Evolutionary conservation across 371 early-diverging fungal species (phyloP).

Genomic region (Sporodiniella umbellata): DNA sequence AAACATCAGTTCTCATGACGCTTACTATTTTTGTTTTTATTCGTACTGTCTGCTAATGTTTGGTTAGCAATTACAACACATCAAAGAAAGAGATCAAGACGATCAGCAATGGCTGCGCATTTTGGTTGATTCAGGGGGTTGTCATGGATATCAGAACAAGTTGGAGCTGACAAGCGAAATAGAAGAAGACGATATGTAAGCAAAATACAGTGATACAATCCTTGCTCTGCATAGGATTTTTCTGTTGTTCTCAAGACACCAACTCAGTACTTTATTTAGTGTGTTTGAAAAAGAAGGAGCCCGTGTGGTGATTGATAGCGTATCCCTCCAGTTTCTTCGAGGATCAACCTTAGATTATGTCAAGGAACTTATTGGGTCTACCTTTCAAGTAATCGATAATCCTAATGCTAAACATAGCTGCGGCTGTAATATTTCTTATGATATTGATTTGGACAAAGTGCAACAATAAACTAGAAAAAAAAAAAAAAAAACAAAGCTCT

Average conservation of each 20-base stretch:
- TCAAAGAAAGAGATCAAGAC: conserved; percentile 59
- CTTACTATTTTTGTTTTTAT: too few relatives aligned
- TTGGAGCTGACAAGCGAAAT: conserved; percentile 75
- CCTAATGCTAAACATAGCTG: conserved; percentile 91
- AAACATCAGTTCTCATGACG: too few relatives aligned
- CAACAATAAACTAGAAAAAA: not conserved
- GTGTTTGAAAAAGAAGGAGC: conserved; percentile 84
- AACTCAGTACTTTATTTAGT: conserved; percentile 23
- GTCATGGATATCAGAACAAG: conserved; percentile 94
- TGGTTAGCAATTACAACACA: conserved; percentile 62
- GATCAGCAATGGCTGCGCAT: conserved; percentile 67
- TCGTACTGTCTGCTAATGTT: too few relatives aligned
- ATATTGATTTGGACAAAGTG: conserved; percentile 47
- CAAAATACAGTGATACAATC: not conserved
- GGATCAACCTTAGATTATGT: conserved; percentile 89
- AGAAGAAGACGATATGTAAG: conserved; percentile 75
- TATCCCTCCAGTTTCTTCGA: conserved; percentile 81
- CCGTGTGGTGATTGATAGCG: conserved; percentile 75
- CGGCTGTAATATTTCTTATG: conserved; percentile 78
- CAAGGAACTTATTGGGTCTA: conserved; percentile 91
- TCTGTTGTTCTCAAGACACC: too few relatives aligned
- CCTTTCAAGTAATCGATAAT: conserved; percentile 86
- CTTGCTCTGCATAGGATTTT: too few relatives aligned
- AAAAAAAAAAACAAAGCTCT: not conserved
- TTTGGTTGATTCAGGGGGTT: conserved; percentile 92